These are phyloP conservation scores for Kodamaea plutei DNA, from an alignment of 1,139 yeast species.

Conservation along the genomic window DNA sequence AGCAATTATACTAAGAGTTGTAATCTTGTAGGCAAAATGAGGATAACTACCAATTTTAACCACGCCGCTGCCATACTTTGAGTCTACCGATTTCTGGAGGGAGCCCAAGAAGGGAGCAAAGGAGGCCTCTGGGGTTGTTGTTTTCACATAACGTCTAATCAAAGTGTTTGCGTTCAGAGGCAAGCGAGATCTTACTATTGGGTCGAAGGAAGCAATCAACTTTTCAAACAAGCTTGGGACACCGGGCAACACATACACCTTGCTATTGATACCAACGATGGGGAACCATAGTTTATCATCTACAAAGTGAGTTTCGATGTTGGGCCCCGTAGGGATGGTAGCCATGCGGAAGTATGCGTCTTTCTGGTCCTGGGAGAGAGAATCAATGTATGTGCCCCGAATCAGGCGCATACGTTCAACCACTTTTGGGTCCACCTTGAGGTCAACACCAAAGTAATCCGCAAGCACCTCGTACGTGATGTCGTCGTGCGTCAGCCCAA, in stretches of 20 bases:
- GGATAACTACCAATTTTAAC: constrained; percentile 85
- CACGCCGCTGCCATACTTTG: constrained; percentile 25
- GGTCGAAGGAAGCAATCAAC: constrained; percentile 36
- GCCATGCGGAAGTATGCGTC: constrained; percentile 76
- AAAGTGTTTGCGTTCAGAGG: constrained; percentile 21
- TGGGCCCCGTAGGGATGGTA: constrained; percentile 46
- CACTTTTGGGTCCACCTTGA: constrained; percentile 53
- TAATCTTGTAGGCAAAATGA: constrained; percentile 58
- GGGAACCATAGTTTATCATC: constrained; percentile 77
- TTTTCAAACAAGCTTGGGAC: constrained; percentile 68
- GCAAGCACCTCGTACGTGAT: constrained; percentile 74
- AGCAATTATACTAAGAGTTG: constrained; percentile 73
- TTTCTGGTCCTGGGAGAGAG: constrained; percentile 42
- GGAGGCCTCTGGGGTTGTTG: constrained; percentile 57
- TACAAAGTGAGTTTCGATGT: constrained; percentile 50
- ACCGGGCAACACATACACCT: constrained; percentile 75
- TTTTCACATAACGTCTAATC: constrained; percentile 57
- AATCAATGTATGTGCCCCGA: constrained; percentile 36
- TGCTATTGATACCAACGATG: constrained; percentile 57
- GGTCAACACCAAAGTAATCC: constrained; percentile 51
- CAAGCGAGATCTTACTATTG: constrained; percentile 24
- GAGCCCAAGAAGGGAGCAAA: constrained; percentile 60
- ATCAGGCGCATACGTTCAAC: constrained; percentile 55
- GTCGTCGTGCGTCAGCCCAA: constrained; percentile 90
- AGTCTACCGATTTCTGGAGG: constrained; percentile 46